Evolutionary conservation across 2,329 filamentous ascomycete species (phyloP), one percentile per base, ranked within the genome.

Genomic region (Exophiala oligosperma): DNA sequence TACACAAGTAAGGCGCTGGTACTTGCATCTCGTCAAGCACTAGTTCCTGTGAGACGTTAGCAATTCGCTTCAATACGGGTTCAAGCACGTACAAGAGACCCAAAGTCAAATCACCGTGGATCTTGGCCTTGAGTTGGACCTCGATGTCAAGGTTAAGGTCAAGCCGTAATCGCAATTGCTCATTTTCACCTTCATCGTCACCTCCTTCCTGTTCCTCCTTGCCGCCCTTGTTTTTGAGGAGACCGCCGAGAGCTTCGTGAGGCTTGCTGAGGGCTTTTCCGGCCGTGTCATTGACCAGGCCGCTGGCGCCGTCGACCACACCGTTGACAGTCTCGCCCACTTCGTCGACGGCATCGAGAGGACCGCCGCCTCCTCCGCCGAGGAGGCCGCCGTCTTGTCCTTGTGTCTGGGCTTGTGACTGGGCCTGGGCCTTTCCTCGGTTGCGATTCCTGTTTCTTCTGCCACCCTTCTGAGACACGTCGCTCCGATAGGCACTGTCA

Each of bases 71-170:
- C 40, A 32, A 24, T 53, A 46, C 38, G 29, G 14, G 43, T 23
- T 4, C 48, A 35, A 29, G 35, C 50, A 75, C 74, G 71, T 73
- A 77, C 75, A 77, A 69, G 43, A 77, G 67, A 54, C 72, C 82
- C 54, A 86, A 69, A n/a, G 84, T 85, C 59, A 86, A 73, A 66
- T 86, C 83, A 73, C 83, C 83, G 63, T 85, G 82, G 64, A 86
- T 85, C 72, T 83, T 84, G n/a, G 83, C 83, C 75, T 86, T 86
- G 48, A 86, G 72, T 67, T 85, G 81, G 54, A 86, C 78, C 68
- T 86, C 83, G 68, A 86, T 83, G 69, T 85, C 83, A 60, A 86
- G 72, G 66, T 86, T 86, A 64, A 85, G 72, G 65, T 86, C 83
- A 62, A 86, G 67, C 65, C 81, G 75, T 71, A 85, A 66, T 65